Percentiles rank a stretch among this genome's conserved stretches.
phyloP scores from a whole-genome alignment of 208 protist genomes.

The Leishmania guyanensis region DNA sequence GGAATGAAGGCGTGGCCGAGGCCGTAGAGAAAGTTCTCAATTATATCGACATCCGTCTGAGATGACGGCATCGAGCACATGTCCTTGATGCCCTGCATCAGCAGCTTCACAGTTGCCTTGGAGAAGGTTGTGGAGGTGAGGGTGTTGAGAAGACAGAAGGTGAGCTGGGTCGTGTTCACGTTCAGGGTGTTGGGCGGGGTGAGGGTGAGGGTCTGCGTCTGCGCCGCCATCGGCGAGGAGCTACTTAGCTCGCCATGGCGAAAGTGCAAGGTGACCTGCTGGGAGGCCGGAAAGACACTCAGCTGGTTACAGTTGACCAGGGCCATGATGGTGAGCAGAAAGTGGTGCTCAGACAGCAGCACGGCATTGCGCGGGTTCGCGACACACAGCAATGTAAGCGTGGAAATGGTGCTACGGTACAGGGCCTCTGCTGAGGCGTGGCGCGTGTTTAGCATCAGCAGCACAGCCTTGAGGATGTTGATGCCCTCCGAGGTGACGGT shows the following conservation, averaged over 20 bases:
- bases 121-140: slow-evolving; percentile 59
- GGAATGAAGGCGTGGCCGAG: slow-evolving; percentile 47
- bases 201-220: slow-evolving; percentile 15
- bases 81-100: slow-evolving; percentile 56
- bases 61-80: slow-evolving; percentile 53
- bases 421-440: slow-evolving; percentile 58
- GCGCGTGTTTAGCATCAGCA: slow-evolving; percentile 60
- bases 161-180: slow-evolving; percentile 71
- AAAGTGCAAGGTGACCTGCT: slow-evolving; percentile 34
- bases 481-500: slow-evolving; percentile 37
- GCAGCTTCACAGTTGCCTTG: slow-evolving; percentile 34
- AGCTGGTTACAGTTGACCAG: slow-evolving; percentile 53
- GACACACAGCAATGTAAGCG: slow-evolving; percentile 66
- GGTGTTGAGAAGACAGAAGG: slow-evolving; percentile 56
- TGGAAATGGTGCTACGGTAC: slow-evolving; percentile 62
- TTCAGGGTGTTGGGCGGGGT: slow-evolving; percentile 46
- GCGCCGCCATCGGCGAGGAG: background rate
- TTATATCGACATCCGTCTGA: slow-evolving; percentile 69
- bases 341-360: slow-evolving; percentile 42
- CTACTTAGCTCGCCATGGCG: background rate
- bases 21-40: slow-evolving; percentile 77
- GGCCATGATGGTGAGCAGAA: slow-evolving; percentile 63
- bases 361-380: slow-evolving; percentile 71
- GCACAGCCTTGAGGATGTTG: slow-evolving; percentile 44
- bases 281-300: slow-evolving; percentile 65